Evolutionary conservation across 2,329 filamentous ascomycete genomes (phyloP).

Genomic region (Alternaria triticina): DNA sequence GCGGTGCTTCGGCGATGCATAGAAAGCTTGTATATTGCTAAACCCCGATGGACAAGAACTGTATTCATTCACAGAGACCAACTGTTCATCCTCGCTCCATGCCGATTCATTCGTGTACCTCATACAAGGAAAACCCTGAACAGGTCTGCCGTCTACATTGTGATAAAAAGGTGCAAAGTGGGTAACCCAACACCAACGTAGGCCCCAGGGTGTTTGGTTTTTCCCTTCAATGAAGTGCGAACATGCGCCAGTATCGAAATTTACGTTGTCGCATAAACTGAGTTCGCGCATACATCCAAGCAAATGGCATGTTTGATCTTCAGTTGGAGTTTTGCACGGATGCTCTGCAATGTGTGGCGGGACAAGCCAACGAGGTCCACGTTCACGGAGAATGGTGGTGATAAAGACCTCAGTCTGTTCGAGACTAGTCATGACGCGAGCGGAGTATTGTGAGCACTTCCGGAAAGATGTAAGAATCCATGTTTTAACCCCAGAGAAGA

Average conservation of each 20-base stretch:
- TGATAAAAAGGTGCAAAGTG: neutral
- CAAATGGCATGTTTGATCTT: neutral
- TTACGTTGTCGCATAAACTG: neutral
- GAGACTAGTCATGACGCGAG: neutral
- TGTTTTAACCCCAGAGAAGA: neutral
- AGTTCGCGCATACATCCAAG: neutral
- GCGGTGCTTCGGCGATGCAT: too few species aligned
- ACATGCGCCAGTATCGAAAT: neutral
- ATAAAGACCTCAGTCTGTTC: neutral
- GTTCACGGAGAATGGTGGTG: neutral
- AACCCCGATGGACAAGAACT: too few species aligned
- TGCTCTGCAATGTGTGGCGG: neutral
- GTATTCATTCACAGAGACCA: too few species aligned
- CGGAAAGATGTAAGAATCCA: neutral
- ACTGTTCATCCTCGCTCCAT: too few species aligned
- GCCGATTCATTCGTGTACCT: too few species aligned
- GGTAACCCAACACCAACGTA: neutral
- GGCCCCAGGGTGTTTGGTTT: neutral
- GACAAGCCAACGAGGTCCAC: neutral
- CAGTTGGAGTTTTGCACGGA: neutral
- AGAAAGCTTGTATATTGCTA: too few species aligned
- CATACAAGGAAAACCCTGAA: neutral
- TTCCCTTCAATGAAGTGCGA: neutral
- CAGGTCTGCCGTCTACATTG: neutral
- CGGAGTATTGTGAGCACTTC: accelerated